These are phyloP conservation scores for Firmiana major DNA, from an alignment of 345 rosid species.

Conservation along the genomic window DNA sequence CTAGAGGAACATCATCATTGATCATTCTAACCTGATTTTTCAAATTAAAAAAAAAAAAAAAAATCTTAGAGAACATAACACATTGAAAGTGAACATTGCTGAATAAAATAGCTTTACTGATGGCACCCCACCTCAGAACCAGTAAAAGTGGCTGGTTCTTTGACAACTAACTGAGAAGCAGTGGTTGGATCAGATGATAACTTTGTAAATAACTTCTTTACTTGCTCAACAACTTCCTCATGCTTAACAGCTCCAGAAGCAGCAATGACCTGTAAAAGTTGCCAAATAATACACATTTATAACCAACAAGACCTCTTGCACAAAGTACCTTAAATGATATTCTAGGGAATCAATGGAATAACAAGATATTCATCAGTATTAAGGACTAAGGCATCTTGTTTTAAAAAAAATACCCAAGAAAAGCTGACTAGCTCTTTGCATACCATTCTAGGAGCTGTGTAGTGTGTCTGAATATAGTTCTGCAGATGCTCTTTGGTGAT, in stretches of 20 bases:
- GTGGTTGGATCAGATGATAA: conserved; percentile 80
- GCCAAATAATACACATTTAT: background rate
- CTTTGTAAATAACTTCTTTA: conserved; percentile 73
- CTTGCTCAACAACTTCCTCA: conserved; percentile 90
- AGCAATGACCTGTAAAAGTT: conserved; percentile 66
- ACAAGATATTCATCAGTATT: background rate
- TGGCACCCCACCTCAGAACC: conserved; percentile 83
- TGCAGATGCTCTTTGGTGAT: conserved; percentile 76
- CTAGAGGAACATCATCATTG: conserved; percentile 90
- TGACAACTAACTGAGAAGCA: conserved; percentile 76
- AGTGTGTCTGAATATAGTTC: conserved; percentile 83
- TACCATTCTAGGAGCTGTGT: conserved; percentile 99
- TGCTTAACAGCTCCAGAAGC: conserved; percentile 99
- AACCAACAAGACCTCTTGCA: background rate
- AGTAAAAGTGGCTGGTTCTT: conserved; percentile 83
- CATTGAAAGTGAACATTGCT: background rate
- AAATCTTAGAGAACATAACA: conserved; percentile 2
- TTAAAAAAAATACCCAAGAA: background rate
- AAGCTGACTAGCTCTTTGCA: background rate
- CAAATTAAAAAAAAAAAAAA: background rate
- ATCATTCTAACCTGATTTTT: conserved; percentile 76
- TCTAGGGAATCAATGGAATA: background rate
- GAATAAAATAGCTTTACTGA: background rate
- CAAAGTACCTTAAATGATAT: background rate
- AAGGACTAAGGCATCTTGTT: background rate